Base-by-base conservation (phyloP, 495 filamentous ascomycete genomes). In the Penicillium malachiteum region DNA sequence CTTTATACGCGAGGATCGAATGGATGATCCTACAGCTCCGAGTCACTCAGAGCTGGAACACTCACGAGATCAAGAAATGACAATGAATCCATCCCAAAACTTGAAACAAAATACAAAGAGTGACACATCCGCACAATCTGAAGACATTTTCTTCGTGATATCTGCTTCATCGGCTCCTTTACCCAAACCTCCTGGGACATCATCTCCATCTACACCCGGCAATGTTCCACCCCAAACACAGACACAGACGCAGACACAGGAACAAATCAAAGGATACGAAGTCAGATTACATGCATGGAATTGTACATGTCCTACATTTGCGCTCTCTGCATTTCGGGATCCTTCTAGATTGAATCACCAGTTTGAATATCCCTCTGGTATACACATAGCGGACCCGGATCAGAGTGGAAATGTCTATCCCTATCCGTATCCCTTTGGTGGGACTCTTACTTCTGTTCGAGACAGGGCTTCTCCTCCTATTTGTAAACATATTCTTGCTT, bases 401-500 rank as follows among this genome's bases (percentile, higher is more conserved):
- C 39, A 47, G 52, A 40, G 35, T 62, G 62, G 54, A 48, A 9
- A 39, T 7, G 14, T 26, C 4, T 26, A 41, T 34, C 17, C 30
- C 21, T 74, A 41, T 34, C 17, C 30, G 17, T 74, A 72, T 51
- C 58, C 65, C 14, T 86, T 86, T 65, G 84, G 85, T 31, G 84
- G 83, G 2, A 65, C 76, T 17, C 65, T 77, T 37, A 63, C 60
- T 49, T 40, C 74, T 69, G 34, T 50, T 30, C 42, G 68, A 50
- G 62, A 76, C 55, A 54, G 54, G 52, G 54, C 42, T 43, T 70
- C 66, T 17, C 58, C 79, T 46, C 89, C 91, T 3, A 78, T 88
- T 33, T 97, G 93, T 66, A 96, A 97, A 72, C 93, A 97, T 71
- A 62, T 97, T 14, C 76, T 97, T 26, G 93, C 93, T 16, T 93